Evolutionary conservation across 352 stramenopile genomes (phyloP).

Genomic region (Globisporangium mamillatum): DNA sequence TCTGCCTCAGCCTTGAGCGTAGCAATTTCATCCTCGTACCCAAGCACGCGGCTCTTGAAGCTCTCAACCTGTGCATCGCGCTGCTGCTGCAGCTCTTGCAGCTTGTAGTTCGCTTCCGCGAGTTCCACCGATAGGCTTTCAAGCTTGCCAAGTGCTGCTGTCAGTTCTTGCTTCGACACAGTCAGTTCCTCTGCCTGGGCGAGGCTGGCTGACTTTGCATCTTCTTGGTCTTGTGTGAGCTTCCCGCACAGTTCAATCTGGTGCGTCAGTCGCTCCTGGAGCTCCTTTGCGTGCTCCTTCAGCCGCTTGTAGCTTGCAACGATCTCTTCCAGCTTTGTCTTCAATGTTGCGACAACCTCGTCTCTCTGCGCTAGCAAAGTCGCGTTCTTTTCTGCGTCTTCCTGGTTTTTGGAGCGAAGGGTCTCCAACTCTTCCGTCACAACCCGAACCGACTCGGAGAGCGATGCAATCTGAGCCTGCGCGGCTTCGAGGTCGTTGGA

Average conservation of each 20-base stretch:
- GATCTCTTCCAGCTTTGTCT: conserved; percentile 62
- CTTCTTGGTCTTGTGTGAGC: conserved; percentile 26
- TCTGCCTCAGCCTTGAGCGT: conserved; percentile 19
- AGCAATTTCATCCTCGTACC: conserved; percentile 28
- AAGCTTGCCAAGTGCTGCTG: conserved; percentile 17
- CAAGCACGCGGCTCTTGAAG: conserved; percentile 26
- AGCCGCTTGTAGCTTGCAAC: conserved; percentile 58
- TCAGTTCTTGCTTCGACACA: conserved; percentile 30
- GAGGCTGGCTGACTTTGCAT: conserved; percentile 24
- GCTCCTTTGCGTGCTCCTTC: conserved; percentile 40
- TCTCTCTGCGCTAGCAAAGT: conserved; percentile 29
- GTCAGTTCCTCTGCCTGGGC: conserved; percentile 31
- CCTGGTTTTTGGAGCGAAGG: conserved; percentile 12
- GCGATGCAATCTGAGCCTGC: conserved; percentile 23
- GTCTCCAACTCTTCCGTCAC: conserved; percentile 18
- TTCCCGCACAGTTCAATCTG: conserved; percentile 12
- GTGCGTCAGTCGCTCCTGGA: conserved; percentile 41
- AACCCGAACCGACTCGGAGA: conserved; percentile 15
- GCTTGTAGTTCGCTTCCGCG: conserved; percentile 13
- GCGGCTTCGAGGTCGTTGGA: conserved; percentile 21
- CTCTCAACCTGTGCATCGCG: conserved; percentile 28
- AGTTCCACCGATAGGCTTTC: conserved; percentile 20
- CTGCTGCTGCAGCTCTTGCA: conserved; percentile 21
- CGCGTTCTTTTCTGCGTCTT: background rate
- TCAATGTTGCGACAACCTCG: conserved; percentile 49